A percentile compares a stretch with the other conserved stretches of the same genome.
Conservation (phyloP, 1,139 yeast genomes). For the Diutina rugosa region DNA sequence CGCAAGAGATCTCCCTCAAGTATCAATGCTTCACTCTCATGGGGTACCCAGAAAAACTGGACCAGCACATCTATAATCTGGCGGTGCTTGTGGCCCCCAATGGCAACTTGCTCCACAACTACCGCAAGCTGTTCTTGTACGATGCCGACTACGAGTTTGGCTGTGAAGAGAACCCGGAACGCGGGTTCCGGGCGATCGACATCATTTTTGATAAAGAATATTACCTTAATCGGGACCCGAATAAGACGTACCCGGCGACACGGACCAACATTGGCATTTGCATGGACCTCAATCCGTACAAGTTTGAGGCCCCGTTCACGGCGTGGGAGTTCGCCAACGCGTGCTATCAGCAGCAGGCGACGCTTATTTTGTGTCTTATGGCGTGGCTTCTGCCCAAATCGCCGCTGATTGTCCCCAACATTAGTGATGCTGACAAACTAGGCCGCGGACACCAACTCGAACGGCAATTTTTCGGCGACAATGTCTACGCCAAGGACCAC, state of each 20-base stretch:
- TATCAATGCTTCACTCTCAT: constrained; percentile 58
- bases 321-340: constrained; percentile 57
- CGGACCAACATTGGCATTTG: constrained; percentile 70
- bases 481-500: neutral
- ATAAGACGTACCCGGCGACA: constrained; percentile 6
- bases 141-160: constrained; percentile 80
- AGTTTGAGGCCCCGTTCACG: constrained; percentile 68
- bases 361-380: constrained; percentile 65
- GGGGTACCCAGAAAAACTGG: constrained; percentile 61
- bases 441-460: neutral
- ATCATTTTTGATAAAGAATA: constrained; percentile 20
- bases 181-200: constrained; percentile 17
- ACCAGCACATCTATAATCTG: constrained; percentile 45
- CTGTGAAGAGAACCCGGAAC: constrained; percentile 50
- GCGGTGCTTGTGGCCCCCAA: constrained; percentile 49
- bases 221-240: constrained; percentile 8
- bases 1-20: constrained; percentile 34
- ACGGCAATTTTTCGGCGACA: neutral
- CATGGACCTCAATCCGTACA: constrained; percentile 86
- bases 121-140: constrained; percentile 68
- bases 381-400: constrained; percentile 68
- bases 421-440: neutral
- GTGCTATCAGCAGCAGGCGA: constrained; percentile 34
- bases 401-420: constrained; percentile 17
- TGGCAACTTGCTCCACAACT: constrained; percentile 53